Conservation (phyloP, 148 eudicot species). For the Rhododendron molle region DNA sequence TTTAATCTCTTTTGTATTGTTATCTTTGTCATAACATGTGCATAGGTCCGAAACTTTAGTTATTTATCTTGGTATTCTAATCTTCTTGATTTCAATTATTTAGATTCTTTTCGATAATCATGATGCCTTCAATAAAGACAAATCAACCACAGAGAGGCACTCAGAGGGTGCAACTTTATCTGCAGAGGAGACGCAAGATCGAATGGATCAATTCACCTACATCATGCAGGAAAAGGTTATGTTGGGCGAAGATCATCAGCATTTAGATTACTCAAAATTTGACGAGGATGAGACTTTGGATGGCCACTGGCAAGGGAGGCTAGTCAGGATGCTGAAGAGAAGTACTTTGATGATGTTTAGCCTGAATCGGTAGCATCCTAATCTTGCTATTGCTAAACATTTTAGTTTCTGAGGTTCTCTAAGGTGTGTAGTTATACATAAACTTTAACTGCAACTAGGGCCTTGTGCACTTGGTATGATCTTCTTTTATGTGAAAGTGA, state of each 20-base stretch:
- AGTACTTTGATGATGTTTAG: slow-evolving; percentile 76
- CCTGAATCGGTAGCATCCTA: not conserved
- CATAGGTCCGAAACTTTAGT: no score
- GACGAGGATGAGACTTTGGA: slow-evolving; percentile 82
- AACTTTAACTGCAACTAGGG: not conserved
- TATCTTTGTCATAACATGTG: no score
- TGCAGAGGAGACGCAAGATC: slow-evolving; percentile 71
- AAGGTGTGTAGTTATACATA: not conserved
- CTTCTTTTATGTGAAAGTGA: not conserved
- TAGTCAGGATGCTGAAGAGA: slow-evolving; percentile 88
- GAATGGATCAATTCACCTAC: slow-evolving; percentile 72
- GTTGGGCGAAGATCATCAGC: slow-evolving; percentile 75
- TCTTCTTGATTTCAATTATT: not conserved
- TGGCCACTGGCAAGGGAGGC: slow-evolving; percentile 94
- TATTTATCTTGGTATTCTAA: no score
- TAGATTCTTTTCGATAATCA: not conserved
- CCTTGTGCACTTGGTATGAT: not conserved
- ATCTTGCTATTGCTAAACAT: not conserved
- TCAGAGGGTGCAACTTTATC: slow-evolving; percentile 37
- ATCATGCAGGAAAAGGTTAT: slow-evolving; percentile 88
- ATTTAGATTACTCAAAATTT: slow-evolving; percentile 73
- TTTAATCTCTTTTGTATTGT: no score
- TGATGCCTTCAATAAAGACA: not conserved
- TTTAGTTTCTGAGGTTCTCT: not conserved
- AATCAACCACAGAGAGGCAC: slow-evolving; percentile 19